Percentiles rank a stretch among this genome's conserved stretches.
phyloP scores from a whole-genome alignment of 352 stramenopile species.

The Pythium dissimile region DNA sequence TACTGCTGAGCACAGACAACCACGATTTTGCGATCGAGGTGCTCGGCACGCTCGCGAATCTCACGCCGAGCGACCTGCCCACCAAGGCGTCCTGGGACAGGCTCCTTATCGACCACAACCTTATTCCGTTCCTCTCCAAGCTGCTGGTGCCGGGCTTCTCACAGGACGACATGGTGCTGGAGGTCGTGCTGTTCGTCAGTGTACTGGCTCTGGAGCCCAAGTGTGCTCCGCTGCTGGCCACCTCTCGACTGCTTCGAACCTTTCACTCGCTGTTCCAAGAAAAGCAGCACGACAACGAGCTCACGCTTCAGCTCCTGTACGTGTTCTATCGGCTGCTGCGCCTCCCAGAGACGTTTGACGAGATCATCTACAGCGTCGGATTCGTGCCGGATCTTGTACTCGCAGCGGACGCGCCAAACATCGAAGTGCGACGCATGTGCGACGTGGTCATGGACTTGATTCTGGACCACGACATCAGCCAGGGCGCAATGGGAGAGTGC shows the following conservation, averaged over 20 bases:
- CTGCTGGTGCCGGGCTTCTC: constrained; percentile 91
- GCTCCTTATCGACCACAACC: constrained; percentile 80
- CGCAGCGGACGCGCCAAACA: constrained; percentile 68
- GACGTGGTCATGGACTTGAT: constrained; percentile 86
- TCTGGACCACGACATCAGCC: constrained; percentile 70
- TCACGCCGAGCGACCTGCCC: constrained; percentile 90
- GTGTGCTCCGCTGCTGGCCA: constrained; percentile 69
- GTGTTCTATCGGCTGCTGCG: constrained; percentile 76
- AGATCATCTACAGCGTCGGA: constrained; percentile 68
- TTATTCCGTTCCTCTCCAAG: constrained; percentile 90
- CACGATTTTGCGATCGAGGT: constrained; percentile 94
- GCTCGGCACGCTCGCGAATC: constrained; percentile 89
- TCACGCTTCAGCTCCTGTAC: constrained; percentile 80
- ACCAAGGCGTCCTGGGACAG: constrained; percentile 87
- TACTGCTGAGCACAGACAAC: constrained; percentile 84
- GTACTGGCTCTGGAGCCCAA: constrained; percentile 81
- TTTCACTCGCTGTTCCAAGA: constrained; percentile 83
- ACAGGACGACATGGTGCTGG: constrained; percentile 90
- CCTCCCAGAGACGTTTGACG: constrained; percentile 73
- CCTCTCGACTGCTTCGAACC: constrained; percentile 67
- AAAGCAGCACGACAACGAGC: constrained; percentile 84
- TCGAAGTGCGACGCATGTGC: constrained; percentile 84
- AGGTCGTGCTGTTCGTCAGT: constrained; percentile 87
- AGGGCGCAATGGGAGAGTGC: constrained; percentile 65
- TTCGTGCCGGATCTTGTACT: constrained; percentile 79